These are phyloP conservation scores for Kuraishia floccosa DNA, from an alignment of 805 yeast species.

Conservation along the genomic window DNA sequence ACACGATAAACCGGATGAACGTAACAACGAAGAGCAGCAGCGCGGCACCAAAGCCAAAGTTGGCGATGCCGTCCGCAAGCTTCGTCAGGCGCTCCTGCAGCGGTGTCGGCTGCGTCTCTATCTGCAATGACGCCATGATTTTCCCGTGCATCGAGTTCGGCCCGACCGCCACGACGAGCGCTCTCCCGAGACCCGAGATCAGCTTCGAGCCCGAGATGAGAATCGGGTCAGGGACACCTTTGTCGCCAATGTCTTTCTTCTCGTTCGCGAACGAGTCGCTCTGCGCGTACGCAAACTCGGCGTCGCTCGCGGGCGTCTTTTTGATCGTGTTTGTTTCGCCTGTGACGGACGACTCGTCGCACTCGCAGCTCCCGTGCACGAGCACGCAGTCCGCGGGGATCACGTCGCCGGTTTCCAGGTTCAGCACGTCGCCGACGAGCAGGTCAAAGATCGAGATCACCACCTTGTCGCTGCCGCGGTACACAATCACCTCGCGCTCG, in stretches of 20 bases:
- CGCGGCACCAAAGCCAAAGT: slow-evolving; percentile 84
- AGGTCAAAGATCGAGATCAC: slow-evolving; percentile 65
- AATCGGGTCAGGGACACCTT: slow-evolving; percentile 59
- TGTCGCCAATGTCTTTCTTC: slow-evolving; percentile 26
- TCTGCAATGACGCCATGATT: slow-evolving; percentile 71
- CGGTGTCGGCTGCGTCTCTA: slow-evolving; percentile 80
- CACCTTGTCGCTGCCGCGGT: slow-evolving; percentile 59
- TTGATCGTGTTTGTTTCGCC: slow-evolving; percentile 86
- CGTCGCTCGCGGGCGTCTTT: slow-evolving; percentile 44
- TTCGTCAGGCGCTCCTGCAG: slow-evolving; percentile 70
- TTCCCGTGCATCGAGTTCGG: slow-evolving; percentile 82
- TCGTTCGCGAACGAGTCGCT: slow-evolving; percentile 6
- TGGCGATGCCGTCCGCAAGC: slow-evolving; percentile 91
- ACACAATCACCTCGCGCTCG: slow-evolving; percentile 66
- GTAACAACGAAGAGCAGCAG: slow-evolving; percentile 68
- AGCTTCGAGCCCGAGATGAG: slow-evolving; percentile 87
- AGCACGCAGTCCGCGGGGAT: slow-evolving; percentile 82
- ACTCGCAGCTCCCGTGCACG: slow-evolving; percentile 64
- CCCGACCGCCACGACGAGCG: slow-evolving; percentile 87
- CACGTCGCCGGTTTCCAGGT: slow-evolving; percentile 88
- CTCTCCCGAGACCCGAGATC: slow-evolving; percentile 77
- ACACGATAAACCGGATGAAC: slow-evolving; percentile 61
- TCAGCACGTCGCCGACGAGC: slow-evolving; percentile 76
- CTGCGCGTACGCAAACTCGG: slow-evolving; percentile 21
- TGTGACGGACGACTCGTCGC: slow-evolving; percentile 88